Base-by-base conservation (phyloP, 345 rosid genomes). In the Citrus australasica region DNA sequence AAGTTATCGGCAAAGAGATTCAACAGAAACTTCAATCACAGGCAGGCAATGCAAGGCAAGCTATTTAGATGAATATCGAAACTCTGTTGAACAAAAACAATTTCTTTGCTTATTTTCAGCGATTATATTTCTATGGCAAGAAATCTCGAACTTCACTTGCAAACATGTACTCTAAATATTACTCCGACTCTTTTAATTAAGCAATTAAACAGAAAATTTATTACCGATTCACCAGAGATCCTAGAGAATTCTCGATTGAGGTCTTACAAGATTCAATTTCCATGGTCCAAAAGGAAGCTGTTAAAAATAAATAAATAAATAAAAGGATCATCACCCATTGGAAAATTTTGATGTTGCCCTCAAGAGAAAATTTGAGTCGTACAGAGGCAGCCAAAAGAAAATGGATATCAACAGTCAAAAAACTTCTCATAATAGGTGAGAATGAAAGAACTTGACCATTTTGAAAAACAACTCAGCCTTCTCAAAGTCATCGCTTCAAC, bases 401-500 rank as follows among this genome's bases (percentile, higher is more conserved):
- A 33, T 60, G 35, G 58, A 27, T 40, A 35, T n/a, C 74, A 60
- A 70, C 67, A 55, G 35, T 40, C 58, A 56, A 69, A 69, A 69
- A 81, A 58, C 73, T 56, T 78, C 28, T 70, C 58, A 33, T 79
- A 63, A 55, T 63, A 53, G 56, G 59, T 58, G 75, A 64, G 4
- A 81, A 80, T 83, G 74, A 84, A 85, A 83, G 85, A 89, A 85
- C 82, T 78, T 78, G 78, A 60, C 55, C 79, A 72, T 51, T 73
- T 78, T 61, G 78, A 82, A 69, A 83, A 82, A 67, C 69, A 85
- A 81, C 67, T 76, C 76, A 17, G 48, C 77, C 84, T 81, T 82
- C 86, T 76, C 82, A 82, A 75, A 79, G 76, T 69, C 83, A 79
- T 88, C 85, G 79, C 82, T 81, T 83, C 88, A 82, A 79, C 84